Evolutionary conservation across 176 grass and related monocot species (phyloP), one percentile per base, ranked within the genome.

Genomic region (Bonia amplexicaulis): DNA sequence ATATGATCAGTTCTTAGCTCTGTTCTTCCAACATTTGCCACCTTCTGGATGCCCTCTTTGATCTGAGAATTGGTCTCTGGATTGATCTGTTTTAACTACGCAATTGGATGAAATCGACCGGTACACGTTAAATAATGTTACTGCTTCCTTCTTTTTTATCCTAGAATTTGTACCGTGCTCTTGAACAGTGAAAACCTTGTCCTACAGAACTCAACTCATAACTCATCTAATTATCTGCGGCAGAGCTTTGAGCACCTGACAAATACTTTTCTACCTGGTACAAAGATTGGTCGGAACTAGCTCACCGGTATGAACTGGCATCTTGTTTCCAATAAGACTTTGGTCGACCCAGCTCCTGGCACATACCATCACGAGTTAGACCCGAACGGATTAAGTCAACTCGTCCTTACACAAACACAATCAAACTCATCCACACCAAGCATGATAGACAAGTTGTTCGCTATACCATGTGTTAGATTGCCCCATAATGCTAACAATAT

Each of bases 401-500:
- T 61, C 9, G 0, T 25, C 59, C 59, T 27, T 12, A 2, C 23
- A 61, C 57, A 59, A 59, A 61, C 11, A 61, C n/a, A 5, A 61
- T 26, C 12, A 1, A 61, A 61, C 59, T 13, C 59, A 61, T 26
- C 59, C 59, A 59, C 22, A 59, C 11, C 57, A 60, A 60, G 49
- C 2, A 23, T 68, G 78, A 77, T 85, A 5, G 87, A 89, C 79
- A 74, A 41, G 73, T 92, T 92, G 57, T 92, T 75, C n/a, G 26
- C 51, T 45, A 86, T n/a, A n/a, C n/a, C n/a, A n/a, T n/a, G n/a
- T n/a, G n/a, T n/a, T n/a, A n/a, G n/a, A n/a, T n/a, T n/a, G n/a
- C n/a, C n/a, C n/a, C n/a, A n/a, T n/a, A 69, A 86, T 86, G 45
- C 57, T 58, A 10, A 19, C 26, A 83, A 39, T 10, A 39, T 69